Conservation (phyloP, 2,329 filamentous ascomycete species). For the Cladosporium sp. region DNA sequence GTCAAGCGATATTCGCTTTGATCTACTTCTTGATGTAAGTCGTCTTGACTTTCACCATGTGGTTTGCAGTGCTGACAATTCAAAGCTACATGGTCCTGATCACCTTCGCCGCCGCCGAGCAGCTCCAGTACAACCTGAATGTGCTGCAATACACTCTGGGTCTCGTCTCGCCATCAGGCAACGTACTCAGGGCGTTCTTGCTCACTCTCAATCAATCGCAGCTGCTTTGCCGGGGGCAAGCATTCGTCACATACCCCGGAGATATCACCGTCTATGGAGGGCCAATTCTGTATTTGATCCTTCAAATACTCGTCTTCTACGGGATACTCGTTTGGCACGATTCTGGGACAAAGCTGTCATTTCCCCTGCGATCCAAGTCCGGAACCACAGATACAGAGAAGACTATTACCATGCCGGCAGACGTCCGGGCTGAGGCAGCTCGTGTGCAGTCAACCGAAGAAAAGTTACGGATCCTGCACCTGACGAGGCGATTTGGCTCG, state of each 20-base stretch:
- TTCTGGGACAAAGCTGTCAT: slow-evolving; percentile 31
- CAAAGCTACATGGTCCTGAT: slow-evolving; percentile 32
- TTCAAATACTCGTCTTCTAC: slow-evolving; percentile 67
- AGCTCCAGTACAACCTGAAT: slow-evolving; percentile 60
- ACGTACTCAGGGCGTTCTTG: slow-evolving; percentile 68
- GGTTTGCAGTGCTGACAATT: slow-evolving; percentile 49
- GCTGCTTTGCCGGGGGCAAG: slow-evolving; percentile 53
- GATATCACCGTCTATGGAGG: slow-evolving; percentile 69
- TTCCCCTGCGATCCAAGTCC: not conserved
- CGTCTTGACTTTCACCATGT: slow-evolving; percentile 64
- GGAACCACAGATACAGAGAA: not conserved
- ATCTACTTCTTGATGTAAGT: slow-evolving; percentile 42
- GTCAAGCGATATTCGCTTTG: slow-evolving; percentile 54
- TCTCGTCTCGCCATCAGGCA: slow-evolving; percentile 68
- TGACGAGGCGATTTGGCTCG: slow-evolving; percentile 70
- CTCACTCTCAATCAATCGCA: slow-evolving; percentile 78
- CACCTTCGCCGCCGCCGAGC: slow-evolving; percentile 65
- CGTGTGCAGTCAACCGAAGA: slow-evolving; percentile 47
- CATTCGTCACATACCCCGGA: slow-evolving; percentile 58
- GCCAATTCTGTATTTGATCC: slow-evolving; percentile 71
- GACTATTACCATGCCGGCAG: slow-evolving; percentile 27
- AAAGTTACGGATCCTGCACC: slow-evolving; percentile 65
- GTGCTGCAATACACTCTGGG: slow-evolving; percentile 71
- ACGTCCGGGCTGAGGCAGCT: slow-evolving; percentile 51
- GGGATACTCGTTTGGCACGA: slow-evolving; percentile 71